Conservation (phyloP, 192 early-diverging fungal genomes). For the Haplosporangium gracile region DNA sequence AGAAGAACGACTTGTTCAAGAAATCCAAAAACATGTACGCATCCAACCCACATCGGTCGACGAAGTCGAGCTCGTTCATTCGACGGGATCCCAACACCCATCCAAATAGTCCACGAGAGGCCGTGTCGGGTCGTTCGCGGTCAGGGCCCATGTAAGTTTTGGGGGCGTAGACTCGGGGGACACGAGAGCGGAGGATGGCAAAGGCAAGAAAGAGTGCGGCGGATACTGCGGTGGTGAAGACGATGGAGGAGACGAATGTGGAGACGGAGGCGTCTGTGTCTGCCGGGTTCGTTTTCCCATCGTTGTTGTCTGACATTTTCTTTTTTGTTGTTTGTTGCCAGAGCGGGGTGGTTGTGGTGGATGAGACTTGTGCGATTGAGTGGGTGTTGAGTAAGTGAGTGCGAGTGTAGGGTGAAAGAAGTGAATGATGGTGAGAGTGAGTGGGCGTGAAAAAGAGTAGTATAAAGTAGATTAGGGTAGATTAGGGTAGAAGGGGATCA, state of each 20-base stretch:
- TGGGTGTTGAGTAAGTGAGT: background rate
- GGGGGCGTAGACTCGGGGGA: constrained; percentile 78
- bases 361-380: background rate
- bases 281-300: background rate
- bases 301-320: background rate
- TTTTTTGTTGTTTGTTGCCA: background rate
- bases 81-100: constrained; percentile 70
- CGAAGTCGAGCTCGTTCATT: constrained; percentile 60
- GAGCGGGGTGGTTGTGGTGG: background rate
- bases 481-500: no score
- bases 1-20: constrained; percentile 71
- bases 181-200: constrained; percentile 69
- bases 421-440: background rate
- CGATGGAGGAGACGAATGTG: constrained; percentile 76
- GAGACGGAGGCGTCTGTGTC: constrained; percentile 64
- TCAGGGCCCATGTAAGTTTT: constrained; percentile 73
- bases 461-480: no score
- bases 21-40: constrained; percentile 82
- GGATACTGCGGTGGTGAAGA: constrained; percentile 73
- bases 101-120: constrained; percentile 51
- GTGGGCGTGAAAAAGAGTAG: no score
- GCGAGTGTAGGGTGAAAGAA: background rate
- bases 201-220: constrained; percentile 69
- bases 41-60: constrained; percentile 73
- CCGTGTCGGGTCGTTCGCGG: constrained; percentile 52